phyloP scores from a whole-genome alignment of 31 red algal genomes.

The Asparagopsis taxiformis region DNA sequence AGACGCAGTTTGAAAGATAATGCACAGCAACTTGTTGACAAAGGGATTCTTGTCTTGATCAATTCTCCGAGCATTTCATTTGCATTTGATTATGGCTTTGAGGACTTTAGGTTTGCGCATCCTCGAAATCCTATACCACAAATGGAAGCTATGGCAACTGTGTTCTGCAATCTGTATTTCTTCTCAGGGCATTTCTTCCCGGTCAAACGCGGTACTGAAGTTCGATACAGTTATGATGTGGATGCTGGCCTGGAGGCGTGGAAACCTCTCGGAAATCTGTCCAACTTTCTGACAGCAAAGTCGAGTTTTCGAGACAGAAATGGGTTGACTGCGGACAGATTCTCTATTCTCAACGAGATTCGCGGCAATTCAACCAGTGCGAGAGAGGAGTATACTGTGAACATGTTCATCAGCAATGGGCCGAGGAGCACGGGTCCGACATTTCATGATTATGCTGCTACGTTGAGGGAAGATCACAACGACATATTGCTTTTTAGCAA shows the following conservation, averaged over 20 bases:
- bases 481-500: constrained; percentile 32
- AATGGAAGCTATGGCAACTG: constrained; percentile 16
- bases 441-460: constrained; percentile 8
- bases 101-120: constrained; percentile 12
- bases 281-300: constrained; percentile 26
- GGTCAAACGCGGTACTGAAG: constrained; percentile 26
- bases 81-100: constrained; percentile 22
- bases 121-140: neutral
- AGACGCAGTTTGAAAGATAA: constrained; percentile 13
- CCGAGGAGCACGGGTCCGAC: neutral
- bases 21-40: constrained; percentile 3
- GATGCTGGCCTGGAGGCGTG: constrained; percentile 16
- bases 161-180: constrained; percentile 63
- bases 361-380: neutral
- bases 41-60: constrained; percentile 16
- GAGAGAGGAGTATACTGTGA: constrained; percentile 3
- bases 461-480: constrained; percentile 14
- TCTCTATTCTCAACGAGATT: constrained; percentile 18
- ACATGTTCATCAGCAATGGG: constrained; percentile 13
- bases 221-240: constrained; percentile 47
- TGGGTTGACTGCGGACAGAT: constrained; percentile 4
- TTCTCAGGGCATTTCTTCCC: constrained; percentile 64
- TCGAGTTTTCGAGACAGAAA: neutral
- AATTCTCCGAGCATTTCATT: neutral
- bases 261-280: constrained; percentile 25